A percentile compares a stretch with the other conserved stretches of the same genome.
Conservation (phyloP, 1,284 basidiomycete genomes). For the Limonomyces culmigenus region DNA sequence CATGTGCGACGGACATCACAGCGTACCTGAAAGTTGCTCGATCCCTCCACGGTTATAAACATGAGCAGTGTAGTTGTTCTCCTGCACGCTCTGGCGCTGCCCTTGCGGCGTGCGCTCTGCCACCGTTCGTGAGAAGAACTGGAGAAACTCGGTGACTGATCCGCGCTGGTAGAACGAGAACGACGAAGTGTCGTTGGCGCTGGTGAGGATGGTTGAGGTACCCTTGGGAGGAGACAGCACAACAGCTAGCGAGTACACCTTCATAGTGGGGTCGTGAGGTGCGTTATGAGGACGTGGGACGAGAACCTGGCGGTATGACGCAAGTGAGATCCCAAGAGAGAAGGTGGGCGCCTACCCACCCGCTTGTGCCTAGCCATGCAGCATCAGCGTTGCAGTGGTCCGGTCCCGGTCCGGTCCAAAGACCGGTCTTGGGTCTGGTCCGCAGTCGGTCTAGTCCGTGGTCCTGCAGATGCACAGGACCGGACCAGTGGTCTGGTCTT, state of each 20-base stretch:
- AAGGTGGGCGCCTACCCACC: no score
- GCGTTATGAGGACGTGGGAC: no score
- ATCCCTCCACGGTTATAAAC: slow-evolving; percentile 76
- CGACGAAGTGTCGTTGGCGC: slow-evolving; percentile 72
- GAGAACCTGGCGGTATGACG: no score
- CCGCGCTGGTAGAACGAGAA: slow-evolving; percentile 92
- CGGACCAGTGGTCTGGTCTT: no score
- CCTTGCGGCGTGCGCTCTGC: slow-evolving; percentile 78
- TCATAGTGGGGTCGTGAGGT: slow-evolving; percentile 31
- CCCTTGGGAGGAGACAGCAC: slow-evolving; percentile 38
- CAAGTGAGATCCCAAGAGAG: no score
- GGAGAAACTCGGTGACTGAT: slow-evolving; percentile 53
- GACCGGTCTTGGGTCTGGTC: no score
- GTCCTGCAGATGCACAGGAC: no score
- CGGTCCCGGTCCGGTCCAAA: no score
- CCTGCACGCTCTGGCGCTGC: slow-evolving; percentile 86
- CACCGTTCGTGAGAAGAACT: slow-evolving; percentile 84
- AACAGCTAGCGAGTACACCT: slow-evolving; percentile 54
- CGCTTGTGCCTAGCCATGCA: no score
- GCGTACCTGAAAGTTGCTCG: slow-evolving; percentile 64
- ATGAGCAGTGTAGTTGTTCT: slow-evolving; percentile 90
- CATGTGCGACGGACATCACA: not conserved
- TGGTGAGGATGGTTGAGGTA: slow-evolving; percentile 48
- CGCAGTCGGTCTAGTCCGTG: no score
- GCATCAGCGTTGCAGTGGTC: no score